Evolutionary conservation across 2,329 filamentous ascomycete genomes (phyloP).

Genomic region (Verticillium nonalfalfae): DNA sequence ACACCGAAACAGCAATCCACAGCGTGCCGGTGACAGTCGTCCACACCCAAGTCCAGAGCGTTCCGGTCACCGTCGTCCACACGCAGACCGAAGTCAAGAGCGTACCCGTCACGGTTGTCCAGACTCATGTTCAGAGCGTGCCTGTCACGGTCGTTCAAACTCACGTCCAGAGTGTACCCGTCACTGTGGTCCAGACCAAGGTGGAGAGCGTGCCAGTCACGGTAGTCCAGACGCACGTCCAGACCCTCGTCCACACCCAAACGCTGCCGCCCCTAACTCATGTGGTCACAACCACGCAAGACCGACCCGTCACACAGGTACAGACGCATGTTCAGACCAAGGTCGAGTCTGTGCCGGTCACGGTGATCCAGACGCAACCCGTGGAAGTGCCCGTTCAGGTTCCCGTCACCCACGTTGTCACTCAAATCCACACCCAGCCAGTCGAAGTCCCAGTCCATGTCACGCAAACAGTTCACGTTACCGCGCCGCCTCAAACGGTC

Average conservation of each 20-base stretch:
- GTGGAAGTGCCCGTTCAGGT: slow-evolving; percentile 2
- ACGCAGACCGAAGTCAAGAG: slow-evolving; percentile 4
- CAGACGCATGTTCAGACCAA: slow-evolving; percentile 3
- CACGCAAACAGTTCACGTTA: slow-evolving; percentile 1
- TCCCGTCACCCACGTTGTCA: slow-evolving; percentile 3
- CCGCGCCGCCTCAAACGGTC: slow-evolving; percentile 2
- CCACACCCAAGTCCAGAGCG: slow-evolving; percentile 1
- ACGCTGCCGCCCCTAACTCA: slow-evolving; percentile 5
- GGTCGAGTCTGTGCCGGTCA: slow-evolving; percentile 2
- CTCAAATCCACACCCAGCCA: background rate
- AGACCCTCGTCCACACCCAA: slow-evolving; percentile 4
- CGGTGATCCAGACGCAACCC: slow-evolving; percentile 1
- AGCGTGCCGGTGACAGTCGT: slow-evolving; percentile 1
- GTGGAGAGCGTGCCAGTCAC: slow-evolving; percentile 3
- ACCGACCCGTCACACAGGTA: background rate
- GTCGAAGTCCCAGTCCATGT: background rate
- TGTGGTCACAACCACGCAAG: slow-evolving; percentile 1
- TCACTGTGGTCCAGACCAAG: slow-evolving; percentile 2
- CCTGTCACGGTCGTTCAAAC: slow-evolving; percentile 4
- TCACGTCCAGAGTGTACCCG: background rate
- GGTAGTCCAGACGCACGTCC: background rate
- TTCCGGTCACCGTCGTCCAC: slow-evolving; percentile 2
- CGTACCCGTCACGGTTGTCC: slow-evolving; percentile 6
- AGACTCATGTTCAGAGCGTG: slow-evolving; percentile 2
- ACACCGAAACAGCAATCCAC: background rate